These are phyloP conservation scores for Boletus pseudopeckii DNA, from an alignment of 768 basidiomycete species.

Conservation along the genomic window DNA sequence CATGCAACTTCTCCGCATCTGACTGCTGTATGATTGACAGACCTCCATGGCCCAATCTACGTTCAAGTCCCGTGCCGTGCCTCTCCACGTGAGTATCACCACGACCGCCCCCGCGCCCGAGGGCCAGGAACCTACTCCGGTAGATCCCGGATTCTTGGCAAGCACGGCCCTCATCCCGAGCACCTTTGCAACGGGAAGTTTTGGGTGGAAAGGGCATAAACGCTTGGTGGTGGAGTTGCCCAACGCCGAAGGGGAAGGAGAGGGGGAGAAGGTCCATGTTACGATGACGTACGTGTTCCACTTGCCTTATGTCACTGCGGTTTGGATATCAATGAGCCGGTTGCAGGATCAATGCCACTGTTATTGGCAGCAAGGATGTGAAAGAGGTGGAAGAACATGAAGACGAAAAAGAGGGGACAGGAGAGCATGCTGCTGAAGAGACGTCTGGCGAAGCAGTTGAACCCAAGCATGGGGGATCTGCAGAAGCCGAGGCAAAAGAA, in stretches of 20 bases:
- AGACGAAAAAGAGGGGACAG: constrained; percentile 27
- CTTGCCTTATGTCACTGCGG: not conserved
- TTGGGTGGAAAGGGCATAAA: constrained; percentile 81
- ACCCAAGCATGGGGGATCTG: constrained; percentile 25
- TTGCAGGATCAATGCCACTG: constrained; percentile 72
- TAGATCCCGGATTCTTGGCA: constrained; percentile 62
- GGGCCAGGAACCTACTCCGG: constrained; percentile 29
- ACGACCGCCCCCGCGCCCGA: constrained; percentile 53
- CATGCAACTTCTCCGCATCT: not conserved
- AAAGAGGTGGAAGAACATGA: constrained; percentile 37
- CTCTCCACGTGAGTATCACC: constrained; percentile 65
- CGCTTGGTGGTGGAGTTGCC: constrained; percentile 63
- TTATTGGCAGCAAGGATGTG: constrained; percentile 63
- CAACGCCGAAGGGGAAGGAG: constrained; percentile 43
- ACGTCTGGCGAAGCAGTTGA: constrained; percentile 23
- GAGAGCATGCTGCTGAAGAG: constrained; percentile 29
- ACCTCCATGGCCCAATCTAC: constrained; percentile 43
- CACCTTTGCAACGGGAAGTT: constrained; percentile 71
- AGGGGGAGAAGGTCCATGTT: constrained; percentile 65
- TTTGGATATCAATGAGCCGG: not conserved
- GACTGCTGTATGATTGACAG: constrained; percentile 26
- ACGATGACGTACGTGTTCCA: constrained; percentile 60
- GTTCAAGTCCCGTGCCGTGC: constrained; percentile 65
- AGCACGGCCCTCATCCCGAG: constrained; percentile 53
- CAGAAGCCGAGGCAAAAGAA: constrained; percentile 22